These are phyloP conservation scores for Lipomyces mesembrius DNA, from an alignment of 805 yeast species.

Conservation along the genomic window DNA sequence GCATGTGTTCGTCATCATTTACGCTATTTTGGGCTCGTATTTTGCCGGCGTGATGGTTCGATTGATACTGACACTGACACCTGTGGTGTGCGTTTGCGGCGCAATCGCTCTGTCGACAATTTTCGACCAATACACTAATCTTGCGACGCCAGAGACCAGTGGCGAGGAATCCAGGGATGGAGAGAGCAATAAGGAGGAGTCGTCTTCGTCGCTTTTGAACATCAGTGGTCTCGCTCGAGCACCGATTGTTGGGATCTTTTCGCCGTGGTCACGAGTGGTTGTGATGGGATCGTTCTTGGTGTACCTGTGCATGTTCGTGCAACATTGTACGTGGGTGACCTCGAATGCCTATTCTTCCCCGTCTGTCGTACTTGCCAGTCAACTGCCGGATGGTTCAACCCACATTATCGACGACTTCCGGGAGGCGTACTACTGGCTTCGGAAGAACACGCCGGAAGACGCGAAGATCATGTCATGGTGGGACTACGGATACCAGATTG, in stretches of 20 bases:
- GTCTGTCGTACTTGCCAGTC: conserved; percentile 89
- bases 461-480: conserved; percentile 98
- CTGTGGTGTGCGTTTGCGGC: conserved; percentile 90
- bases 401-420: conserved; percentile 92
- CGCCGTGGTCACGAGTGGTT: conserved; percentile 57
- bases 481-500: conserved; percentile 99
- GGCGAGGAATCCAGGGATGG: conserved; percentile 11
- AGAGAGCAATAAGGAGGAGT: conserved; percentile 1
- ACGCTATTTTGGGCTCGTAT: conserved; percentile 91
- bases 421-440: conserved; percentile 98
- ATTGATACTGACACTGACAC: conserved; percentile 94
- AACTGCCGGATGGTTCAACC: conserved; percentile 81
- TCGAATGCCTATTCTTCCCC: conserved; percentile 96
- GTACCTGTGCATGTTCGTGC: conserved; percentile 79
- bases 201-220: conserved; percentile 12
- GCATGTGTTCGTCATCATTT: conserved; percentile 89
- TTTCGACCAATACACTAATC: conserved; percentile 77
- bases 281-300: conserved; percentile 71
- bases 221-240: conserved; percentile 16
- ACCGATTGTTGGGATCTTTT: conserved; percentile 33
- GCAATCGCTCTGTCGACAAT: conserved; percentile 86
- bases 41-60: conserved; percentile 99
- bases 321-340: conserved; percentile 97
- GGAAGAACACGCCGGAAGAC: conserved; percentile 97
- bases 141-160: conserved; percentile 7